A percentile compares a stretch with the other conserved stretches of the same genome.
Conservation (phyloP, 2,329 filamentous ascomycete species). For the Colletotrichum sp. region DNA sequence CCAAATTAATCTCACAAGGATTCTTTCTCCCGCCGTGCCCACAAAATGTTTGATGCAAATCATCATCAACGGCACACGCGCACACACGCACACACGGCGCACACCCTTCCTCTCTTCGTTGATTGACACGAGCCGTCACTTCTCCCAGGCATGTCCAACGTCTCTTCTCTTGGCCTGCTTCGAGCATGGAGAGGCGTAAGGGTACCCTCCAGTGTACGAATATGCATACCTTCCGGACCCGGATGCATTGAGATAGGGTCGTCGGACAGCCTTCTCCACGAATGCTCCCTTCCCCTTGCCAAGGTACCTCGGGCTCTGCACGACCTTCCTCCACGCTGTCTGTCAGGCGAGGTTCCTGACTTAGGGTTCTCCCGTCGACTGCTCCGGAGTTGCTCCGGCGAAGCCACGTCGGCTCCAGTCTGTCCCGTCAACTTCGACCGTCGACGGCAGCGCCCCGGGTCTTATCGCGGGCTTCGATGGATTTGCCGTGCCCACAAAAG, state of each 20-base stretch:
- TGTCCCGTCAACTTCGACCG: neutral
- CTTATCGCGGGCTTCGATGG: neutral
- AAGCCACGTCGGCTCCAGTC: neutral
- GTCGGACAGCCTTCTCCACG: neutral
- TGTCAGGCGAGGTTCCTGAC: neutral
- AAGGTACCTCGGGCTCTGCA: neutral
- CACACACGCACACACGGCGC: neutral
- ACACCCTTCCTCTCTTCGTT: neutral
- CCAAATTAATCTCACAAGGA: neutral
- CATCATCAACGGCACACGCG: neutral
- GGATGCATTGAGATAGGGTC: neutral
- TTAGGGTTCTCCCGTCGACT: neutral
- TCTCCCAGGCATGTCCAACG: neutral
- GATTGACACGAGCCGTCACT: neutral
- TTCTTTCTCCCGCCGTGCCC: neutral
- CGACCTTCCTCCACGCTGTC: neutral
- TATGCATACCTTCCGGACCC: neutral
- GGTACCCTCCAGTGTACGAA: neutral
- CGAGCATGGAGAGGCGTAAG: neutral
- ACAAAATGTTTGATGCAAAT: conserved; percentile 9
- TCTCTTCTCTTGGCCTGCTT: neutral
- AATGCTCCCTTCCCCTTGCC: neutral
- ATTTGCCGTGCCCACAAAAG: neutral
- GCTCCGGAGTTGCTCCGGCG: neutral
- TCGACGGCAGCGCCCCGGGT: neutral